Evolutionary conservation across 2,329 filamentous ascomycete genomes (phyloP), one percentile per base, ranked within the genome.

Genomic region (Colletotrichum sp.): DNA sequence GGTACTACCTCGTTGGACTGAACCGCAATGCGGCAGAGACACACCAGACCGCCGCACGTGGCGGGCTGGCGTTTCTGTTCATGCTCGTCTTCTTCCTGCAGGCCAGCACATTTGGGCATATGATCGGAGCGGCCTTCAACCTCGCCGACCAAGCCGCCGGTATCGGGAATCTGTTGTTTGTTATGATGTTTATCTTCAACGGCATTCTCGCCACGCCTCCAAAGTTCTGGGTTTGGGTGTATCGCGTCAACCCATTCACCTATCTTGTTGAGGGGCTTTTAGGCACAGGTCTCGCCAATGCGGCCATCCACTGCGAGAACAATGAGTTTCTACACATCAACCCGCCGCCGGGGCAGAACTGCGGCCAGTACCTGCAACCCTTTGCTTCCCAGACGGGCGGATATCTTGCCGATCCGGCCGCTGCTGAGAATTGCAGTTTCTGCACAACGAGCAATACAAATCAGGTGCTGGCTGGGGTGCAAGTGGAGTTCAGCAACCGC

Each of bases 181-280:
- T 94, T 75, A 88, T 86, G 36, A 85, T 94, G 59, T 87, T 92
- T 74, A 94, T 94, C 86, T 92, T 90, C 88, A 94, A 93, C 81
- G 89, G 93, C 87, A 93, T 97, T 64, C 89, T 97, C 75, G 92
- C 92, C n/a, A 85, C 87, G 6, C 93, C 93, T n/a, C 93, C 94
- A 0, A 86, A 90, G 4, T 95, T 95, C 87, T 96, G 94, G 94
- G 91, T 92, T 78, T 94, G 94, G 87, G 93, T 95, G 91, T 95
- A 95, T 82, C 90, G 93, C 48, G 85, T 94, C 67, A 94, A 92
- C 1, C 94, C 94, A 0, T 92, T 96, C 81, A 94, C 93, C 0
- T 96, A 96, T 81, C 86, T 95, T 3, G 90, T 95, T 39, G 88
- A 90, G 57, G 93, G 91, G 1, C 89, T 96, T 81, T 83, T 95